A percentile compares a stretch with the other conserved stretches of the same genome.
These are phyloP conservation scores for Coemansia sp. DNA, from an alignment of 192 early-diverging fungal genomes.

Conservation along the genomic window DNA sequence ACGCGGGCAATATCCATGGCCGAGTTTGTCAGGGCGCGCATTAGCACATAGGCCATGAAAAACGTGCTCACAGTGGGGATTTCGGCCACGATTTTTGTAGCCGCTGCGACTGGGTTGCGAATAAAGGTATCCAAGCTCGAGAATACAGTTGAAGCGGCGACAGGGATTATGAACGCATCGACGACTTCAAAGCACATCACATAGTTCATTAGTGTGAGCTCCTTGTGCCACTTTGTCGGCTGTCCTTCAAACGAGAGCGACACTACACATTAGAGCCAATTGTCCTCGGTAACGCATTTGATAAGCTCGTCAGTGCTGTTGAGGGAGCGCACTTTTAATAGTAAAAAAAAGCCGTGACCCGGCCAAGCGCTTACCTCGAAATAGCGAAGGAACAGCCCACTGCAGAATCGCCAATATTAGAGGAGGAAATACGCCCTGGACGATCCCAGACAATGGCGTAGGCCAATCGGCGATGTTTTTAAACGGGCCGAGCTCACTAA, in stretches of 20 bases:
- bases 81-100: not conserved
- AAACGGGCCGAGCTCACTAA: slow-evolving; percentile 3
- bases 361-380: not conserved
- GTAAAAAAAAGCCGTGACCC: not conserved
- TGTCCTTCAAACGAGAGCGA: slow-evolving; percentile 4
- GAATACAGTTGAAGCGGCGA: slow-evolving; percentile 3
- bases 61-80: slow-evolving; percentile 15
- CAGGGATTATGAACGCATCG: slow-evolving; percentile 12
- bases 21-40: slow-evolving; percentile 9
- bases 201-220: slow-evolving; percentile 13
- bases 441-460: slow-evolving; percentile 1
- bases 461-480: slow-evolving; percentile 12
- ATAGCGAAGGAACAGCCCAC: not conserved
- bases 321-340: not conserved
- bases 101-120: slow-evolving; percentile 2
- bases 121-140: slow-evolving; percentile 9
- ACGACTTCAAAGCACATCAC: slow-evolving; percentile 6
- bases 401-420: slow-evolving; percentile 11
- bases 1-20: slow-evolving; percentile 9
- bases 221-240: slow-evolving; percentile 11
- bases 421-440: slow-evolving; percentile 16
- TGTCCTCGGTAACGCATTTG: not conserved
- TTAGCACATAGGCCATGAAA: slow-evolving; percentile 19
- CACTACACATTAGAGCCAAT: not conserved
- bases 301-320: not conserved